Conservation (phyloP, 306 rosid genomes). For the Dalbergia cochinchinensis region DNA sequence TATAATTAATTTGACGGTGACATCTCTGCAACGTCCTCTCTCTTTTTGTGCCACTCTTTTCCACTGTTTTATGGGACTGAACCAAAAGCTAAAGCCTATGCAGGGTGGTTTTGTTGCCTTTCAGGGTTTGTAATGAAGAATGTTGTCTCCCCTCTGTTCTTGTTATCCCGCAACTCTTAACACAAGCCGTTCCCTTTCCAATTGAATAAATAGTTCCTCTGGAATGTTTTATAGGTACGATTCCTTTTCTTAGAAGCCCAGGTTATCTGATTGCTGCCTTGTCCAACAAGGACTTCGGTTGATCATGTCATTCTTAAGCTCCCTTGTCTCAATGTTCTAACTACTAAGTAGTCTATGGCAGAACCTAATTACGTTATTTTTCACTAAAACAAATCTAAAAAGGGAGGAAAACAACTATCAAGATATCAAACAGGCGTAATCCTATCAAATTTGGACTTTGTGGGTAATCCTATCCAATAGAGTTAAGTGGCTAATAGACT, state of each 20-base stretch:
- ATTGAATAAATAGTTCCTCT: constrained; percentile 11
- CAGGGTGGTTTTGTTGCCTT: constrained; percentile 45
- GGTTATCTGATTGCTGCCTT: constrained; percentile 39
- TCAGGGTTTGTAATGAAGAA: constrained; percentile 66
- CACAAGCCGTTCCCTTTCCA: constrained; percentile 12
- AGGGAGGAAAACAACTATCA: neutral
- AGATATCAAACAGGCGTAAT: neutral
- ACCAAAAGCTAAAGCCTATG: constrained; percentile 63
- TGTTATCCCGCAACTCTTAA: neutral
- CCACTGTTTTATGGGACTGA: constrained; percentile 72
- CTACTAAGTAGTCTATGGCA: neutral
- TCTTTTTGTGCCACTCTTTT: constrained; percentile 56
- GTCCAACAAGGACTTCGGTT: constrained; percentile 22
- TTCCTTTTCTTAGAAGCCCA: constrained; percentile 39
- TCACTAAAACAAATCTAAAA: neutral
- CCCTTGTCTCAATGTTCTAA: constrained; percentile 28
- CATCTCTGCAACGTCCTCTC: constrained; percentile 42
- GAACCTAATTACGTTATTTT: constrained; percentile 8
- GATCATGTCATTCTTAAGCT: constrained; percentile 46
- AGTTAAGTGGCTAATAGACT: neutral
- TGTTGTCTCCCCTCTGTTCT: constrained; percentile 55
- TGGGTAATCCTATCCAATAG: neutral
- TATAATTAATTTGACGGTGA: constrained; percentile 39
- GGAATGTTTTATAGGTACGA: constrained; percentile 33
- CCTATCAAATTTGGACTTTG: neutral